Evolutionary conservation across 345 rosid species (phyloP), one percentile per base, ranked within the genome.

Genomic region (Arabidopsis suecica): DNA sequence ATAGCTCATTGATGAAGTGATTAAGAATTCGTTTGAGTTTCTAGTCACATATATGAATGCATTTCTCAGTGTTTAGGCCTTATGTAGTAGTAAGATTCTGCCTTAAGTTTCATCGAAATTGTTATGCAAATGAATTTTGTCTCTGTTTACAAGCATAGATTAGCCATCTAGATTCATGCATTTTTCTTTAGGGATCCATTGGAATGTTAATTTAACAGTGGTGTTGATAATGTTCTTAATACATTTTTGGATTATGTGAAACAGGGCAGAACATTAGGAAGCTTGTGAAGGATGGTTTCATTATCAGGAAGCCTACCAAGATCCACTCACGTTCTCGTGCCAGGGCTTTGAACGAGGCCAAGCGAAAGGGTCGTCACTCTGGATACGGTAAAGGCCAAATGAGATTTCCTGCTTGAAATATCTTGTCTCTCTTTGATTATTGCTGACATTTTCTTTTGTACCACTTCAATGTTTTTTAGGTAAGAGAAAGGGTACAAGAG

Each of bases 321-420:
- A 86, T 90, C 37, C 96, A 90, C 84, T 90, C 96, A 16, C 93
- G 96, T 20, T 82, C 93, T 32, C 91, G 87, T 38, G 96, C 96
- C 1, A 88, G 90, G 16, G 74, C 83, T 0, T 86, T 88, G 91
- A 90, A 85, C 73, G 89, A 84, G 71, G 96, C 93, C 20, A 88
- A 90, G 82, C 82, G 82, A 28, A 90, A 90, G 83, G 96, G 93
- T 13, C 89, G 89, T 9, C 96, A 90, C 82, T 79, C 96, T 64
- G 89, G 96, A 81, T 86, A 88, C 56, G 91, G 96, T 90, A 86
- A 25, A 60, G 34, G 13, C 59, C 23, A 11, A 37, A 47, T 50
- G 49, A 61, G 28, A 22, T 59, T 32, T 47, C 16, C 44, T 30
- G 34, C 44, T 1, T 47, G 22, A 1, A 4, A 16, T 30, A 34